phyloP scores from a whole-genome alignment of 345 rosid species.

The Psidium guajava region DNA sequence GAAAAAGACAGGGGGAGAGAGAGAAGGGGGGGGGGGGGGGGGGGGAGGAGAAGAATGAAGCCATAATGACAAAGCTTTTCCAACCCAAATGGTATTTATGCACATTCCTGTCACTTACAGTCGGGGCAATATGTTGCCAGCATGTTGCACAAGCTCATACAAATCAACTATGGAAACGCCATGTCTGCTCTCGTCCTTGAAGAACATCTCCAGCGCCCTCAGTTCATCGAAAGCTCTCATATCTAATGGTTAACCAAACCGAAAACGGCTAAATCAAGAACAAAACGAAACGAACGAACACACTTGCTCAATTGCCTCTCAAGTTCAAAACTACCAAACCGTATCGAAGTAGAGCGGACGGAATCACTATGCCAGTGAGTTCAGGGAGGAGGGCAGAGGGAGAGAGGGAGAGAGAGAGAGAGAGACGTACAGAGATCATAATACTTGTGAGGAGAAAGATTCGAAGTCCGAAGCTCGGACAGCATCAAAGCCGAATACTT shows the following conservation, averaged over 20 bases:
- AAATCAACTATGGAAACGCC: conserved; percentile 69
- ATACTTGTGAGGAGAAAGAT: conserved; percentile 83
- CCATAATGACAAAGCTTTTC: background rate
- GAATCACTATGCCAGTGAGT: background rate
- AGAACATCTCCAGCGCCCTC: conserved; percentile 80
- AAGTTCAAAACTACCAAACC: background rate
- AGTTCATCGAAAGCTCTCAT: conserved; percentile 86
- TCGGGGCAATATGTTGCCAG: conserved; percentile 86
- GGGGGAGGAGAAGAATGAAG: too few relatives aligned
- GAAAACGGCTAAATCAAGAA: background rate
- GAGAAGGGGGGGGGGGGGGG: too few relatives aligned
- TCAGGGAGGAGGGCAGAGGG: background rate
- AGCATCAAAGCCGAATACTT: conserved; percentile 87
- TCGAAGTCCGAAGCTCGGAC: conserved; percentile 89
- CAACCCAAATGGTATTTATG: background rate
- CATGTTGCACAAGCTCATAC: conserved; percentile 93
- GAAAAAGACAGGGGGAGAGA: too few relatives aligned
- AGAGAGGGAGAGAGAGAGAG: background rate
- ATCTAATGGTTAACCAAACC: conserved; percentile 23
- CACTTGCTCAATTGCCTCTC: background rate
- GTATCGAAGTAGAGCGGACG: background rate
- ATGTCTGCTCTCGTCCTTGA: conserved; percentile 68
- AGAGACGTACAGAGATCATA: conserved; percentile 62
- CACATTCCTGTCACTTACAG: conserved; percentile 28
- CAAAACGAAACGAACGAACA: background rate